A percentile compares a stretch with the other conserved stretches of the same genome.
Evolutionary conservation across 495 filamentous ascomycete species (phyloP).

Genomic region (Durotheca rogersii): DNA sequence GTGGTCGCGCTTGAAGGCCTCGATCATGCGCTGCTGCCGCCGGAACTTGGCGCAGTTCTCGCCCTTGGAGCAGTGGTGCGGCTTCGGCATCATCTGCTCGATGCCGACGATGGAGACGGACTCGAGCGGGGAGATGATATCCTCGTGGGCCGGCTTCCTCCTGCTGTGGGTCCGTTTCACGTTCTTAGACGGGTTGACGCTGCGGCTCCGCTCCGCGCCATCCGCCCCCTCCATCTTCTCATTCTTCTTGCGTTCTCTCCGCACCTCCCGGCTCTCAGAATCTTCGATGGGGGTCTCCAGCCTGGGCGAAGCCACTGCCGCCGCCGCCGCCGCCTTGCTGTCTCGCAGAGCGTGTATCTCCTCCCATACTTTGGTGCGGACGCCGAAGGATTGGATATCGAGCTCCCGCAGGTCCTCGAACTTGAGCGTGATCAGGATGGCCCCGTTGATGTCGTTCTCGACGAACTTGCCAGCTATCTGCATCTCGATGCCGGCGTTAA

Average conservation of each 20-base stretch:
- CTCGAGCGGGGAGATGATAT: slow-evolving; percentile 70
- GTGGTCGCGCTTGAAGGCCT: slow-evolving; percentile 66
- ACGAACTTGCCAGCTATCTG: slow-evolving; percentile 78
- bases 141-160: slow-evolving; percentile 54
- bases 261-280: slow-evolving; percentile 45
- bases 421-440: slow-evolving; percentile 80
- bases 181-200: slow-evolving; percentile 44
- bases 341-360: slow-evolving; percentile 72
- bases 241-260: slow-evolving; percentile 41
- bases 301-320: slow-evolving; percentile 41
- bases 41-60: slow-evolving; percentile 81
- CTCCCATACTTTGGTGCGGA: slow-evolving; percentile 81
- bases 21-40: slow-evolving; percentile 69
- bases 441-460: slow-evolving; percentile 85
- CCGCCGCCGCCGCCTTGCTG: slow-evolving; percentile 44
- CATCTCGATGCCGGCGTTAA: slow-evolving; percentile 66
- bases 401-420: slow-evolving; percentile 93
- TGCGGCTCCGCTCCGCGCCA: slow-evolving; percentile 40
- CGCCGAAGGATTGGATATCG: slow-evolving; percentile 89
- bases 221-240: slow-evolving; percentile 36
- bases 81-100: slow-evolving; percentile 81
- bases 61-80: slow-evolving; percentile 85
- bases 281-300: slow-evolving; percentile 59
- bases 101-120: slow-evolving; percentile 91
- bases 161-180: slow-evolving; percentile 37